These are phyloP conservation scores for Pleomassaria siparia DNA, from an alignment of 2,329 filamentous ascomycete species.

Conservation along the genomic window DNA sequence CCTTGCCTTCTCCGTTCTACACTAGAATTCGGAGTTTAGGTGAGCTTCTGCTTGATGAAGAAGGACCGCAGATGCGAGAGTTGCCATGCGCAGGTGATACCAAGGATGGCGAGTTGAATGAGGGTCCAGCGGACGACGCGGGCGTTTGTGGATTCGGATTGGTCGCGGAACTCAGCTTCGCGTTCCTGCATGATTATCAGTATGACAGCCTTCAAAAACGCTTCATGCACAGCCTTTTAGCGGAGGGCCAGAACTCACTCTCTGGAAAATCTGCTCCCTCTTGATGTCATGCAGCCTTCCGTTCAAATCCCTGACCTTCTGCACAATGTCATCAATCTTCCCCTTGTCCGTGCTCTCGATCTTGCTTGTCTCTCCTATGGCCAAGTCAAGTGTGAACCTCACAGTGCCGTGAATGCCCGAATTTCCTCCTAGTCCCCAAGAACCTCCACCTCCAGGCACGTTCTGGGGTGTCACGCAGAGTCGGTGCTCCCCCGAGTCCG, in stretches of 20 bases:
- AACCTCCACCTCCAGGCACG: slow-evolving; percentile 67
- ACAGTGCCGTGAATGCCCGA: slow-evolving; percentile 71
- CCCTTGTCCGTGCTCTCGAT: slow-evolving; percentile 93
- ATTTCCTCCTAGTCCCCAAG: slow-evolving; percentile 62
- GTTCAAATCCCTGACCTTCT: slow-evolving; percentile 88
- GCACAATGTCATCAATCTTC: slow-evolving; percentile 87
- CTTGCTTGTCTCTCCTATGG: slow-evolving; percentile 89
- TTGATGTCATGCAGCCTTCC: slow-evolving; percentile 82
- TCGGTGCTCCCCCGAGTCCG: slow-evolving; percentile 91
- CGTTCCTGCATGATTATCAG: slow-evolving; percentile 67
- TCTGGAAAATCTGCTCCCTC: slow-evolving; percentile 93
- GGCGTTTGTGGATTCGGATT: slow-evolving; percentile 89
- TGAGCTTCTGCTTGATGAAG: slow-evolving; percentile 99
- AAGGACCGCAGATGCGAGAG: slow-evolving; percentile 92
- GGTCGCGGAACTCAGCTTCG: slow-evolving; percentile 96
- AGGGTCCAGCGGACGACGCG: slow-evolving; percentile 93
- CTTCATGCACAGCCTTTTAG: not conserved
- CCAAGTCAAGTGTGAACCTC: slow-evolving; percentile 83
- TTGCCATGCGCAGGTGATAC: slow-evolving; percentile 92
- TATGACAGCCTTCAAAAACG: not conserved
- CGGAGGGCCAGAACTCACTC: slow-evolving; percentile 56
- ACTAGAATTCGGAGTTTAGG: slow-evolving; percentile 49
- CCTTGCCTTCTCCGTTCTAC: not conserved
- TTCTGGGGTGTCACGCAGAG: slow-evolving; percentile 91
- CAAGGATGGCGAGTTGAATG: slow-evolving; percentile 82